These are phyloP conservation scores for Laguncularia racemosa DNA, from an alignment of 345 rosid genomes.

Conservation along the genomic window DNA sequence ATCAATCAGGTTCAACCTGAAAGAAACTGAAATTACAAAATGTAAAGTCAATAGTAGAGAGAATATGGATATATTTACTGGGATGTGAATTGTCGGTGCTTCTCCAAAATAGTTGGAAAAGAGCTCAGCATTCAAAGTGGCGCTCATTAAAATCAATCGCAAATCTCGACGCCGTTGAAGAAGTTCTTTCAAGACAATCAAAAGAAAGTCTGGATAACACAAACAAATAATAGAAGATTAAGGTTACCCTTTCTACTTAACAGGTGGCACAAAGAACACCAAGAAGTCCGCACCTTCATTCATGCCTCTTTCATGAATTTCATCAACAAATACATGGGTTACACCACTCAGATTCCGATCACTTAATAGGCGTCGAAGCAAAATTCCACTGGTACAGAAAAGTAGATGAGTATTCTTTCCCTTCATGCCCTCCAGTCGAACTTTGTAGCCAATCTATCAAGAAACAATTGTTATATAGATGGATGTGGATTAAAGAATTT, in stretches of 20 bases:
- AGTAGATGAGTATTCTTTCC: slow-evolving; percentile 92
- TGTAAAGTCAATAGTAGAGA: neutral
- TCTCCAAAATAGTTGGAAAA: slow-evolving; percentile 86
- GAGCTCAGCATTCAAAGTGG: slow-evolving; percentile 93
- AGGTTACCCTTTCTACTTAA: slow-evolving; percentile 1
- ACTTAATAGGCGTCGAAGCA: slow-evolving; percentile 79
- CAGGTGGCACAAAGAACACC: slow-evolving; percentile 1
- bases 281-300: slow-evolving; percentile 67
- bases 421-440: slow-evolving; percentile 93
- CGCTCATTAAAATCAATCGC: slow-evolving; percentile 96
- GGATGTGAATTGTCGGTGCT: slow-evolving; percentile 88
- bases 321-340: slow-evolving; percentile 98
- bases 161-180: slow-evolving; percentile 91
- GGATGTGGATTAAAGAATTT: too few relatives aligned
- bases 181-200: slow-evolving; percentile 95
- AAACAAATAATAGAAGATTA: slow-evolving; percentile 5
- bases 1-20: too few relatives aligned
- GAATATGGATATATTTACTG: slow-evolving; percentile 38
- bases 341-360: slow-evolving; percentile 85
- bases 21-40: neutral
- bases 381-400: slow-evolving; percentile 96
- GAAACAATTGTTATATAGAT: slow-evolving; percentile 33
- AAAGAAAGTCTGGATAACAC: slow-evolving; percentile 62
- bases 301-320: slow-evolving; percentile 99
- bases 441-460: slow-evolving; percentile 97